A percentile compares a stretch with the other conserved stretches of the same genome.
phyloP scores from a whole-genome alignment of 2,329 filamentous ascomycete genomes.

The Hirsutella minnesotensis region DNA sequence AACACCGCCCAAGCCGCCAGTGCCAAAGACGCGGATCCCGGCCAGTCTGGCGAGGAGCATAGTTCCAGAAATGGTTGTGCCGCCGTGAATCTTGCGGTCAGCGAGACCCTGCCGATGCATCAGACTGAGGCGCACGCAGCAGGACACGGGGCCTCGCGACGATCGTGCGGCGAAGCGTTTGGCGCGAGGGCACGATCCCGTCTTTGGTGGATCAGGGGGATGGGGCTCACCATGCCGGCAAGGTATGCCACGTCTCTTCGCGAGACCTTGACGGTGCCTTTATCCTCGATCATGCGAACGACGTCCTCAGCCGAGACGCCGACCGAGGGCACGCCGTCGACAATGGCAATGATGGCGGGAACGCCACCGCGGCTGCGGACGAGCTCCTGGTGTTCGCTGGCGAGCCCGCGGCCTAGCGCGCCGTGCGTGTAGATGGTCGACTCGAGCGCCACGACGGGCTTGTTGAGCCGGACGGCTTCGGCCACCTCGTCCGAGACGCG shows the following conservation, averaged over 20 bases:
- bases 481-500: conserved; percentile 71
- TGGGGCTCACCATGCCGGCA: conserved; percentile 53
- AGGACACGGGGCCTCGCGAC: too few species aligned
- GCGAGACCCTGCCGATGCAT: conserved; percentile 38
- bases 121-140: too few species aligned
- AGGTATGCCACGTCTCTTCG: conserved; percentile 77
- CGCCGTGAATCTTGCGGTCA: conserved; percentile 65
- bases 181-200: too few species aligned
- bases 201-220: too few species aligned
- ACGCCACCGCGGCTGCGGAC: conserved; percentile 72
- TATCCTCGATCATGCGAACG: conserved; percentile 53
- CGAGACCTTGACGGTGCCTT: conserved; percentile 71
- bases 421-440: conserved; percentile 97
- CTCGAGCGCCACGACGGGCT: conserved; percentile 85
- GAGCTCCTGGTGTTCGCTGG: conserved; percentile 73
- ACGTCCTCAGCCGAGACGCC: conserved; percentile 66
- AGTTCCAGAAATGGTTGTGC: conserved; percentile 86
- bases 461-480: conserved; percentile 60
- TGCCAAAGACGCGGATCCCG: conserved; percentile 87
- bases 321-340: conserved; percentile 72
- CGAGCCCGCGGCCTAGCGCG: conserved; percentile 57
- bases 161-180: too few species aligned
- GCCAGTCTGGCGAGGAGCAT: conserved; percentile 81
- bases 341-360: conserved; percentile 81
- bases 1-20: conserved; percentile 87